phyloP scores from a whole-genome alignment of 177 flowering plant species.

The Vitis hybrid region DNA sequence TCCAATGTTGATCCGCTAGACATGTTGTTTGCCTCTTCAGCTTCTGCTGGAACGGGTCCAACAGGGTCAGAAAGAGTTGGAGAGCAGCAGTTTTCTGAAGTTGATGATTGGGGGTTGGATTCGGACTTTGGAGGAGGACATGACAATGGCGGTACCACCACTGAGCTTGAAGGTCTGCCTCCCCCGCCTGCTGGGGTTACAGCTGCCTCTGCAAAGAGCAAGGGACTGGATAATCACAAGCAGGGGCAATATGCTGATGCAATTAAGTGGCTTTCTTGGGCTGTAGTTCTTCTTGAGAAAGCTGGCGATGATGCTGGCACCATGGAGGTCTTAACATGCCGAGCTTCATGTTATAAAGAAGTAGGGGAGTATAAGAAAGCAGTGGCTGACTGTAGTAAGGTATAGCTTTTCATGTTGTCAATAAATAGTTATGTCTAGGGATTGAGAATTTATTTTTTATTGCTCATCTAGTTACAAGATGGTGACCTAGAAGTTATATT shows the following conservation, averaged over 20 bases:
- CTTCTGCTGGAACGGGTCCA: slow-evolving; percentile 33
- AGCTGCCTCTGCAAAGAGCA: slow-evolving; percentile 68
- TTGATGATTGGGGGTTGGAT: slow-evolving; percentile 79
- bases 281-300: slow-evolving; percentile 73
- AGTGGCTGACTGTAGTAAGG: slow-evolving; percentile 95
- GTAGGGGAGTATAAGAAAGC: slow-evolving; percentile 99
- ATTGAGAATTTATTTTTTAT: too few relatives aligned
- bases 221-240: slow-evolving; percentile 83
- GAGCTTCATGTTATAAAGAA: slow-evolving; percentile 98
- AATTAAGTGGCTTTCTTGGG: slow-evolving; percentile 98
- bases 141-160: slow-evolving; percentile 62
- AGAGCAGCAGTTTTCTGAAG: slow-evolving; percentile 41
- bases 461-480: too few relatives aligned
- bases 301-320: slow-evolving; percentile 49
- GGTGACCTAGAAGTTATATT: too few relatives aligned
- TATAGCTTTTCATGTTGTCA: slow-evolving; percentile 18
- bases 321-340: slow-evolving; percentile 62
- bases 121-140: slow-evolving; percentile 55
- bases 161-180: slow-evolving; percentile 96
- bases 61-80: slow-evolving; percentile 28
- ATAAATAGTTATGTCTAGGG: too few relatives aligned
- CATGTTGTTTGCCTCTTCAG: slow-evolving; percentile 52
- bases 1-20: slow-evolving; percentile 59
- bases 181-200: slow-evolving; percentile 90
- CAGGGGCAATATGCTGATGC: slow-evolving; percentile 99